A percentile compares a stretch with the other conserved stretches of the same genome.
Conservation (phyloP, 495 filamentous ascomycete genomes). For the Talaromyces proteolyticus region DNA sequence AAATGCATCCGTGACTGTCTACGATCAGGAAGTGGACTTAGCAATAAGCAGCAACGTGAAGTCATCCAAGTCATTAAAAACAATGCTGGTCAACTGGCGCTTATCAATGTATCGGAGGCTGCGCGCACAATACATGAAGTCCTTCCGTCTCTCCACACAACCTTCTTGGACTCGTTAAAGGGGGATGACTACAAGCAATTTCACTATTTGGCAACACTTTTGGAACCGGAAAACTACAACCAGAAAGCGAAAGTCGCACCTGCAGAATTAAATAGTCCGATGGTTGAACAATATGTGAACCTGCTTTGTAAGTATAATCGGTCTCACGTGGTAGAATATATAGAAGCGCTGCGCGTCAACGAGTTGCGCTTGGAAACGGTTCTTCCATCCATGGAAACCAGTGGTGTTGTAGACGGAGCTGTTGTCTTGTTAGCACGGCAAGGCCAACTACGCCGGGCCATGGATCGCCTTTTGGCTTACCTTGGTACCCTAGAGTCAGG, state of each 20-base stretch:
- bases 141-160: slow-evolving; percentile 66
- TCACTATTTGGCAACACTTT: slow-evolving; percentile 67
- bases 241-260: slow-evolving; percentile 22
- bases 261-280: slow-evolving; percentile 31
- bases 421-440: slow-evolving; percentile 88
- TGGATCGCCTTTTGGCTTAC: slow-evolving; percentile 76
- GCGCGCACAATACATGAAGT: slow-evolving; percentile 64
- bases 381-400: slow-evolving; percentile 80
- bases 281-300: slow-evolving; percentile 82
- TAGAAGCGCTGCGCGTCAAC: slow-evolving; percentile 69
- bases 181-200: slow-evolving; percentile 63
- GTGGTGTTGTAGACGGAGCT: slow-evolving; percentile 87
- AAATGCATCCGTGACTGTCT: slow-evolving; percentile 77
- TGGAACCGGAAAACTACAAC: slow-evolving; percentile 54
- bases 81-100: slow-evolving; percentile 61
- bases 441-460: slow-evolving; percentile 76
- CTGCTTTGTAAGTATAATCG: slow-evolving; percentile 84
- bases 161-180: slow-evolving; percentile 58
- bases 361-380: slow-evolving; percentile 78
- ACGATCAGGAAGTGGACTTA: slow-evolving; percentile 61
- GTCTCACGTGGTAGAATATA: slow-evolving; percentile 77
- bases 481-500: slow-evolving; percentile 72
- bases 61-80: slow-evolving; percentile 65
- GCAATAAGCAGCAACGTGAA: slow-evolving; percentile 68
- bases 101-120: slow-evolving; percentile 60